Evolutionary conservation across 1,284 basidiomycete species (phyloP).

Genomic region (Trichosporon ovoides): DNA sequence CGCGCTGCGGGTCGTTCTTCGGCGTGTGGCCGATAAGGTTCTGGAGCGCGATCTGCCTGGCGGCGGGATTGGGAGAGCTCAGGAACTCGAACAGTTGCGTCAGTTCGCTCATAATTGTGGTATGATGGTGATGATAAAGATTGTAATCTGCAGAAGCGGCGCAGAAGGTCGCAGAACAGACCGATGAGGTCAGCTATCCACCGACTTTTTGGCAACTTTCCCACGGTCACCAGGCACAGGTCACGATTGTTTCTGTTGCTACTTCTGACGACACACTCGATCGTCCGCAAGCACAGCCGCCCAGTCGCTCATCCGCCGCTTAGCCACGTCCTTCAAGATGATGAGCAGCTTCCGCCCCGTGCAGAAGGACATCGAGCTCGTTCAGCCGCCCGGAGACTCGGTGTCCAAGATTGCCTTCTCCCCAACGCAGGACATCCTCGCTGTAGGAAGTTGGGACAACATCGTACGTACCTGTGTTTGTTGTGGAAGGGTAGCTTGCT

Average conservation of each 20-base stretch:
- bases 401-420: conserved; percentile 65
- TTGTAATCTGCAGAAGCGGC: not conserved
- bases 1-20: conserved; percentile 63
- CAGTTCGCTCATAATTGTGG: conserved; percentile 40
- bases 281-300: too few relatives aligned
- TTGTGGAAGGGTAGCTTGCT: not conserved
- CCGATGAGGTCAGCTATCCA: not conserved
- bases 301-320: not conserved
- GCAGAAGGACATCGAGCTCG: conserved; percentile 66
- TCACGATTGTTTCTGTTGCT: not conserved
- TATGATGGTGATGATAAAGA: not conserved
- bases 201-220: not conserved
- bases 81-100: conserved; percentile 75
- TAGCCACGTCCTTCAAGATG: conserved; percentile 12
- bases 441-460: conserved; percentile 73
- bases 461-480: conserved; percentile 53
- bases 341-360: conserved; percentile 25
- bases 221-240: not conserved
- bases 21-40: conserved; percentile 77
- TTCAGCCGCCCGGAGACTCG: conserved; percentile 66
- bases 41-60: conserved; percentile 75
- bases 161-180: not conserved
- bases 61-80: conserved; percentile 78
- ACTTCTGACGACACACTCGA: too few relatives aligned
- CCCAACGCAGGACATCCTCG: conserved; percentile 63